Conservation (phyloP, 163 green algal species). For the Chlorella variabilis region DNA sequence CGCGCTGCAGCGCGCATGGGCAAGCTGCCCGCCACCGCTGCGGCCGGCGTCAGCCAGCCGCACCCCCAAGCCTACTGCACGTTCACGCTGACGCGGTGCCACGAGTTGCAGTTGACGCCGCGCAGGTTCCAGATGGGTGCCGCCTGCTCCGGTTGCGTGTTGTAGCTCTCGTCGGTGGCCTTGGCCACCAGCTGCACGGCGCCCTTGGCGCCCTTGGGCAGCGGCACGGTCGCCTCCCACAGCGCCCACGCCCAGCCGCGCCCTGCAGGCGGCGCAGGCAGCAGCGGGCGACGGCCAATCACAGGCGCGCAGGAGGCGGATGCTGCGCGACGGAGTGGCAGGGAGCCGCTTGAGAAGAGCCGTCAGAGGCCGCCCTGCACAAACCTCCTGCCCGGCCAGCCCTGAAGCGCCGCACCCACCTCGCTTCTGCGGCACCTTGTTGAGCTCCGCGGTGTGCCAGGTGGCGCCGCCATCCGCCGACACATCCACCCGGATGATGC, state of each 20-base stretch:
- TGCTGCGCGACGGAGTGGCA: too few species aligned
- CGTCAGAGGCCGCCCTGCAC: too few species aligned
- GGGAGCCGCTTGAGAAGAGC: too few species aligned
- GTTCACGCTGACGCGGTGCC: slow-evolving; percentile 66
- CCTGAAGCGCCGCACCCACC: neutral
- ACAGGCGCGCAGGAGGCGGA: neutral
- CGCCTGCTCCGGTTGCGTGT: slow-evolving; percentile 80
- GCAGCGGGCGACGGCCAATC: neutral
- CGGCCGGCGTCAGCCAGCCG: too few species aligned
- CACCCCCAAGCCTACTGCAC: slow-evolving; percentile 36
- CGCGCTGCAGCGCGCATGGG: too few species aligned
- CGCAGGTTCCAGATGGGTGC: slow-evolving; percentile 84
- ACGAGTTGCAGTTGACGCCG: slow-evolving; percentile 86
- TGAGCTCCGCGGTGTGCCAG: slow-evolving; percentile 69
- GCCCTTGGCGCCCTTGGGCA: slow-evolving; percentile 53
- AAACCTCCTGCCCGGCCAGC: too few species aligned
- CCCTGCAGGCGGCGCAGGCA: neutral
- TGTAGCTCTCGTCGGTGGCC: slow-evolving; percentile 82
- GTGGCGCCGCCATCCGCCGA: slow-evolving; percentile 78
- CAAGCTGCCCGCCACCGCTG: too few species aligned
- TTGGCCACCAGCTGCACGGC: slow-evolving; percentile 66
- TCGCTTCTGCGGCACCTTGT: slow-evolving; percentile 35
- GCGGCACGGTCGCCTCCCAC: slow-evolving; percentile 67
- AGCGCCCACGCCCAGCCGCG: slow-evolving; percentile 82
- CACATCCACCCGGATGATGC: slow-evolving; percentile 88